These are phyloP conservation scores for Rhodotorula kratochvilovae DNA, from an alignment of 768 basidiomycete genomes.

Conservation along the genomic window DNA sequence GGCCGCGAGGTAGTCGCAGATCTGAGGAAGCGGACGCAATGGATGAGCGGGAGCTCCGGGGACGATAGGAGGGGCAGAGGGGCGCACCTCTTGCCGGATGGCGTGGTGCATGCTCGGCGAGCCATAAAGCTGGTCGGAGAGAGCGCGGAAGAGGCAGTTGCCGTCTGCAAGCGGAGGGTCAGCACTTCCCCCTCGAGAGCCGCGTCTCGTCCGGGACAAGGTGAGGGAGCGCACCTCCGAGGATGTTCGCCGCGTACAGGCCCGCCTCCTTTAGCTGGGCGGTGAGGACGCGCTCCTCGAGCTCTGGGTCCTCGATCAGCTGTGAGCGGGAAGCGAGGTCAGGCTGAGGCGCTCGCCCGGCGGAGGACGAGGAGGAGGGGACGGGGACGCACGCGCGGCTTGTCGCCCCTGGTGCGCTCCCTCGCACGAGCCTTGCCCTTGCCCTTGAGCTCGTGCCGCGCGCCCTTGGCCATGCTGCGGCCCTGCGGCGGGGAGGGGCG, in stretches of 20 bases:
- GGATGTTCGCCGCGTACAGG: slow-evolving; percentile 76
- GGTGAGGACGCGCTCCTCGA: slow-evolving; percentile 51
- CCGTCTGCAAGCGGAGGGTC: slow-evolving; percentile 54
- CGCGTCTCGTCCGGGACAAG: too few species aligned
- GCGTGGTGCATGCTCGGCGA: slow-evolving; percentile 63
- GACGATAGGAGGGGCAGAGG: background rate
- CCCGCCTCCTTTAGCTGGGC: slow-evolving; percentile 71
- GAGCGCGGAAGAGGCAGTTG: slow-evolving; percentile 82
- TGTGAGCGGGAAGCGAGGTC: slow-evolving; percentile 1
- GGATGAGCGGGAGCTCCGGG: background rate
- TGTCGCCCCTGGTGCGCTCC: slow-evolving; percentile 13
- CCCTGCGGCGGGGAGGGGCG: background rate
- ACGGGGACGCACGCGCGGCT: background rate
- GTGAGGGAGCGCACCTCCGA: slow-evolving; percentile 51
- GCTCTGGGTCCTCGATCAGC: slow-evolving; percentile 38
- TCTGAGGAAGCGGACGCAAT: background rate
- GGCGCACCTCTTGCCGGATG: slow-evolving; percentile 58
- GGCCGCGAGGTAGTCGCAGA: slow-evolving; percentile 74
- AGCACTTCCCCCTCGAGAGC: too few species aligned
- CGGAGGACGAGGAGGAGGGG: background rate
- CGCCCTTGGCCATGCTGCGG: slow-evolving; percentile 5
- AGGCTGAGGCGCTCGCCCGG: background rate
- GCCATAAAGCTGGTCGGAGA: slow-evolving; percentile 82
- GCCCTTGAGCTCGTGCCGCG: background rate
- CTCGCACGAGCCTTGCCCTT: background rate